Conservation (phyloP, 768 basidiomycete species). For the Leccinum uliginosum region DNA sequence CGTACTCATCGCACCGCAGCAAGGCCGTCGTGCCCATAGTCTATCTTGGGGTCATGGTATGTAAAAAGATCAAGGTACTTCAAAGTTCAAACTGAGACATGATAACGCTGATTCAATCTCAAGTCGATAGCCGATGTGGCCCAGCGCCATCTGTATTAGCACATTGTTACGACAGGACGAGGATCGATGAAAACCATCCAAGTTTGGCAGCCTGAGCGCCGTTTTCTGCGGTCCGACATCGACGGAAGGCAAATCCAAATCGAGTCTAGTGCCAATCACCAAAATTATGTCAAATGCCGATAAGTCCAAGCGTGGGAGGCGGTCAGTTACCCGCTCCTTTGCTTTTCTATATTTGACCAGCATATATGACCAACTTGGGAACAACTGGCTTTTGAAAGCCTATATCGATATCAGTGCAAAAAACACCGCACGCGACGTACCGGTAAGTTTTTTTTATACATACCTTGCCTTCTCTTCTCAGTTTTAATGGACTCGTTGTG, state of each 20-base stretch:
- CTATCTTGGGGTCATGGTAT: not conserved
- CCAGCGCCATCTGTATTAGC: not conserved
- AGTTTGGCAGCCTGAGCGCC: constrained; percentile 6
- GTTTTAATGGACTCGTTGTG: not conserved
- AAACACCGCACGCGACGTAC: not conserved
- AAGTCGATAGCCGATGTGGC: not conserved
- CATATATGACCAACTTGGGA: not conserved
- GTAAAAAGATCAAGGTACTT: constrained; percentile 4
- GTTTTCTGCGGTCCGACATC: not conserved
- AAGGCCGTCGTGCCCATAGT: not conserved
- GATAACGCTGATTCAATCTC: not conserved
- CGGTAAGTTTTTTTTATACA: not conserved
- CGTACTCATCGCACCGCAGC: not conserved
- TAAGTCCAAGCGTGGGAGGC: not conserved
- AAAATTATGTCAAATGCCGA: constrained; percentile 4
- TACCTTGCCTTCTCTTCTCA: not conserved
- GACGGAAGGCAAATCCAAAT: not conserved
- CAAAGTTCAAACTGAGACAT: constrained; percentile 4
- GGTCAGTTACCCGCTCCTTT: not conserved
- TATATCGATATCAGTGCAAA: not conserved
- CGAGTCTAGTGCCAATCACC: constrained; percentile 5
- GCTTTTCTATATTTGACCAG: not conserved
- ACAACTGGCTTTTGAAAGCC: not conserved
- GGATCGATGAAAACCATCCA: constrained; percentile 7
- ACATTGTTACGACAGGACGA: not conserved